Percentiles rank a stretch among this genome's conserved stretches.
phyloP scores from a whole-genome alignment of 352 stramenopile genomes.

The Globisporangium takayamanum region DNA sequence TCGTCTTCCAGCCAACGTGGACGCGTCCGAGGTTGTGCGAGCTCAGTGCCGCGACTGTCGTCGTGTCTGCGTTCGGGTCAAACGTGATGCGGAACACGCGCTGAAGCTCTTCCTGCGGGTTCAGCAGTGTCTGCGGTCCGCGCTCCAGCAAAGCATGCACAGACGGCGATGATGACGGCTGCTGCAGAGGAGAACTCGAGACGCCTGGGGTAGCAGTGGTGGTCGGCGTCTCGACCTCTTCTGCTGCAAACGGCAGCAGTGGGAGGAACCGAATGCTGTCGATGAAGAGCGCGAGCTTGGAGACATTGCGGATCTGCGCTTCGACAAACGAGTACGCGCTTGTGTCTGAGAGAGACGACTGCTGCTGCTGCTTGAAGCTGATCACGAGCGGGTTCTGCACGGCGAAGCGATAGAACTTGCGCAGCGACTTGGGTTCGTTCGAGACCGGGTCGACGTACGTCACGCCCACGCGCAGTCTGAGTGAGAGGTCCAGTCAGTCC shows the following conservation, averaged over 20 bases:
- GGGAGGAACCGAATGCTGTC: constrained; percentile 79
- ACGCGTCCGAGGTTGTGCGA: constrained; percentile 67
- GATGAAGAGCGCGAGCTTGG: constrained; percentile 71
- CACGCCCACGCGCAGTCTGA: constrained; percentile 66
- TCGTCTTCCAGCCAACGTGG: constrained; percentile 79
- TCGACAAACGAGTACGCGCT: constrained; percentile 41
- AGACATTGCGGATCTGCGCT: constrained; percentile 78
- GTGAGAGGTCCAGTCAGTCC: not conserved
- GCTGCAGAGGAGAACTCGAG: not conserved
- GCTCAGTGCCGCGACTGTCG: constrained; percentile 26
- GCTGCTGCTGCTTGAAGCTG: constrained; percentile 71
- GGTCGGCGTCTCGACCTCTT: constrained; percentile 29
- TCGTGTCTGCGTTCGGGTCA: constrained; percentile 30
- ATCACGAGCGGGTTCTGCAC: constrained; percentile 88
- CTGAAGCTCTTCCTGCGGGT: constrained; percentile 76
- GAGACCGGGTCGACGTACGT: constrained; percentile 69
- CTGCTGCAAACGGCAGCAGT: constrained; percentile 42
- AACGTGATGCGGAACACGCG: constrained; percentile 58
- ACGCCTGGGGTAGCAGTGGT: not conserved
- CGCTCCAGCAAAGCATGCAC: constrained; percentile 23
- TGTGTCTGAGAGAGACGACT: constrained; percentile 22
- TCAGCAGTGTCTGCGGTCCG: constrained; percentile 51
- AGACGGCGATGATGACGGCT: not conserved
- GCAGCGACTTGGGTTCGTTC: constrained; percentile 77
- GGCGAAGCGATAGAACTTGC: constrained; percentile 90